Evolutionary conservation across 78 protist genomes (phyloP), one percentile per base, ranked within the genome.

Genomic region (Chrysochromulina parva): DNA sequence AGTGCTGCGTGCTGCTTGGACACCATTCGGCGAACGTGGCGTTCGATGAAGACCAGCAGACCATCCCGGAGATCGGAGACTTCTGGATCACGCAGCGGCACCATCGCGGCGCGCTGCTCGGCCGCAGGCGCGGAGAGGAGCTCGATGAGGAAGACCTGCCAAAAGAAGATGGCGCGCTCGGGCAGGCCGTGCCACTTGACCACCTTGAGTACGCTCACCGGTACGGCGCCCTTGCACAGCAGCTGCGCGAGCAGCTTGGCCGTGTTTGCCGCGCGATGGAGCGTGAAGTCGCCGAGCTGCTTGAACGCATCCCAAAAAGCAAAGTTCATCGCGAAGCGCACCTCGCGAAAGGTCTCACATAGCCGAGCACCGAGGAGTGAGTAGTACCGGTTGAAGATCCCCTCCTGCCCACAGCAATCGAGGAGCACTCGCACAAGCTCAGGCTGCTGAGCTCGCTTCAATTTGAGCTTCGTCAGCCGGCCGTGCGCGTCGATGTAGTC

Each of bases 291-390:
- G 14, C 10, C 26, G 57, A 74, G 84, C n/a, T 3, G 16, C 84
- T 74, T 74, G 84, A 74, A 50, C 28, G 3, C 53, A 26, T 74
- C 84, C 84, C 84, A 74, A 14, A 50, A 16, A 3, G 84, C 57
- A 19, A 74, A 50, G 14, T 74, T 54, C 47, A 74, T 1, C 4
- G 84, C 24, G 84, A 74, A 74, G 24, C 11, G 2, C 28, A 17
- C 5, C 84, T 38, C 84, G 19, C 57, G 84, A 59, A 50, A n/a
- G n/a, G 57, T 50, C n/a, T 13, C 62, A 65, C 86, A 80, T 0
- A 80, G 86, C 52, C 86, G 86, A 38, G 50, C 65, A 19, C 26
- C 86, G 50, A 80, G 86, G 65, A 24, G 65, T 65, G 86, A 60
- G 86, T 80, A 80, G 62, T 54, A 80, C 5, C 53, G 54, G 86